Evolutionary conservation across 441 rosid species (phyloP), one percentile per base, ranked within the genome.

Genomic region (Erodium moschatum): DNA sequence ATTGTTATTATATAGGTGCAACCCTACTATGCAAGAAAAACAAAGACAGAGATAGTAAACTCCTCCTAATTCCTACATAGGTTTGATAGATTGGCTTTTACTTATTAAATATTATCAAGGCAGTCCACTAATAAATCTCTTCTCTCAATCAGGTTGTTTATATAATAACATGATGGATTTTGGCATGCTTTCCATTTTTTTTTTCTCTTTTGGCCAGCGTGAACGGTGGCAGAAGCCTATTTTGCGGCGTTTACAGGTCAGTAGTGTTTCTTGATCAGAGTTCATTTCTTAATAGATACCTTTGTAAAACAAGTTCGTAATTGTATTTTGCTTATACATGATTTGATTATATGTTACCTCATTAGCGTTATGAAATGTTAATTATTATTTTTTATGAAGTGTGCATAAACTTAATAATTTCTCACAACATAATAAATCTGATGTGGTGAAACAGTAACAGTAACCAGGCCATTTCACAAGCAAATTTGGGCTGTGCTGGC

Each of bases 191-290:
- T 54, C 62, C 27, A 15, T 24, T 27, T 58, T 35, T 3, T 63
- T 48, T 69, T 67, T 31, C 27, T 69, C 38, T 69, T 70, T 78
- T 70, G 72, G 70, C 70, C 87, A 94, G 99, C 97, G 99, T 64
- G 89, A 86, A 80, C 80, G 86, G 76, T 90, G 97, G 99, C 97
- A 91, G 86, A 94, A 94, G 77, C 99, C 99, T 68, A 68, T 89
- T 73, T 76, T 94, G 76, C 92, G 97, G 67, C 94, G 97, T 20
- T 80, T 94, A 75, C 99, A 94, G 99, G 99, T 94, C 63, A 81
- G 79, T 75, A 44, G 62, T 65, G 15, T 76, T 35, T 61, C 80
- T 78, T 71, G 65, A 33, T 64, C 60, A 50, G 64, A n/a, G 64
- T 13, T 71, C 16, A 70, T 9, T 52, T 10, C 24, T 68, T 27